These are phyloP conservation scores for Albophoma yamanashiensis DNA, from an alignment of 2,329 filamentous ascomycete species.

Conservation along the genomic window DNA sequence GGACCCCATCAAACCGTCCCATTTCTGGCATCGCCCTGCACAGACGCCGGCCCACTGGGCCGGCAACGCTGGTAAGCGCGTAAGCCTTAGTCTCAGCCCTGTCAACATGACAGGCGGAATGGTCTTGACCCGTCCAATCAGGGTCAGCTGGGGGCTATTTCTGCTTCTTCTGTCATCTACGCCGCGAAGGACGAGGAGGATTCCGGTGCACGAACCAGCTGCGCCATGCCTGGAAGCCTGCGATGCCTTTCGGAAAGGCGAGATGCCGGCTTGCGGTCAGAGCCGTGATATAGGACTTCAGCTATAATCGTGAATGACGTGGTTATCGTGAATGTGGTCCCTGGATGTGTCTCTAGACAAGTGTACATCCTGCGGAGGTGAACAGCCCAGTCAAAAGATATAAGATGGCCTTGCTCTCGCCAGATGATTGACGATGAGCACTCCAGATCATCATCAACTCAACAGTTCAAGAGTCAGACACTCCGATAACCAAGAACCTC, in stretches of 20 bases:
- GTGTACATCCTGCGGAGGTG: not conserved
- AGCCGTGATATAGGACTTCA: not conserved
- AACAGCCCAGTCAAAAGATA: not conserved
- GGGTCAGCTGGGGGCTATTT: not conserved
- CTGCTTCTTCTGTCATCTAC: not conserved
- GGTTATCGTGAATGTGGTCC: not conserved
- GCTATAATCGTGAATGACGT: not conserved
- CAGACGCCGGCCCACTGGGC: not conserved
- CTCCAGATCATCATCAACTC: not conserved
- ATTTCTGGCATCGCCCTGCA: not conserved
- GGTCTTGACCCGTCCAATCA: not conserved
- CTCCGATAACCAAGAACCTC: not conserved
- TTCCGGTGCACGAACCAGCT: not conserved
- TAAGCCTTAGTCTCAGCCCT: not conserved
- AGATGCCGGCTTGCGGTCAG: not conserved
- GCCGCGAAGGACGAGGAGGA: not conserved
- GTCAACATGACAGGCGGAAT: not conserved
- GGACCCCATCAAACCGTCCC: not conserved
- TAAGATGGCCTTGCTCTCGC: not conserved
- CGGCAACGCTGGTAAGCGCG: not conserved
- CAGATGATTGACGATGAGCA: not conserved
- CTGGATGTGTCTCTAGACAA: not conserved
- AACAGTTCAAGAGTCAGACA: not conserved
- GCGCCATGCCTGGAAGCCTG: not conserved
- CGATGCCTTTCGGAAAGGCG: not conserved